These are phyloP conservation scores for Penicillium egyptiacum DNA, from an alignment of 495 filamentous ascomycete genomes.

Conservation along the genomic window DNA sequence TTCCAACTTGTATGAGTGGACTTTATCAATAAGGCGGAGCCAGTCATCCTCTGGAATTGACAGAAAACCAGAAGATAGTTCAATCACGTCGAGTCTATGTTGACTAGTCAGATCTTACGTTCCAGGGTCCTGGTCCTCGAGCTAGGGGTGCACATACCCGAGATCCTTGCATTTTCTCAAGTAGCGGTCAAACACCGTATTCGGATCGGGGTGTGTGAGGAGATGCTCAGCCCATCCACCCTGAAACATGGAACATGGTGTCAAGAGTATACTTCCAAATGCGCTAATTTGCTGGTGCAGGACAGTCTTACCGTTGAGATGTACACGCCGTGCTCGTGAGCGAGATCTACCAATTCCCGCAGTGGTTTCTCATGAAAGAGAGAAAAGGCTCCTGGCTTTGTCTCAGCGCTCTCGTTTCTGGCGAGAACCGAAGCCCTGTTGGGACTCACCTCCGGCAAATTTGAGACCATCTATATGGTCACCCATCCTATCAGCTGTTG, in stretches of 20 bases:
- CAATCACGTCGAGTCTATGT: conserved; percentile 54
- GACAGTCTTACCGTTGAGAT: conserved; percentile 47
- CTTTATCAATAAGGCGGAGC: conserved; percentile 55
- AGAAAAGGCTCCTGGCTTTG: conserved; percentile 48
- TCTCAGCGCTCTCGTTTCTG: conserved; percentile 1
- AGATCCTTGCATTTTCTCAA: conserved; percentile 52
- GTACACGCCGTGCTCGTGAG: conserved; percentile 54
- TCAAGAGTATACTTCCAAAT: not conserved
- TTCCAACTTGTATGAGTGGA: conserved; percentile 50
- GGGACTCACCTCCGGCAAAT: conserved; percentile 51
- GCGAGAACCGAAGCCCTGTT: not conserved
- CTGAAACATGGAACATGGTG: conserved; percentile 15
- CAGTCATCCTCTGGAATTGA: conserved; percentile 57
- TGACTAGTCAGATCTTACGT: not conserved
- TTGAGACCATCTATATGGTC: conserved; percentile 57
- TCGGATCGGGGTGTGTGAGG: conserved; percentile 47
- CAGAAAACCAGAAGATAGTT: conserved; percentile 56
- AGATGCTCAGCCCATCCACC: conserved; percentile 59
- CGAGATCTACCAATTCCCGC: conserved; percentile 53
- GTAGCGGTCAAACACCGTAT: conserved; percentile 51
- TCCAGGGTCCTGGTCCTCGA: not conserved
- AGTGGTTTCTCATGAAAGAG: conserved; percentile 49
- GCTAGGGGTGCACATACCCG: conserved; percentile 29
- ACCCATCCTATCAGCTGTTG: conserved; percentile 41
- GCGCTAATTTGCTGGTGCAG: not conserved